Percentiles rank a stretch among this genome's conserved stretches.
phyloP scores from a whole-genome alignment of 371 early-diverging fungal genomes.

The Zychaea mexicana region DNA sequence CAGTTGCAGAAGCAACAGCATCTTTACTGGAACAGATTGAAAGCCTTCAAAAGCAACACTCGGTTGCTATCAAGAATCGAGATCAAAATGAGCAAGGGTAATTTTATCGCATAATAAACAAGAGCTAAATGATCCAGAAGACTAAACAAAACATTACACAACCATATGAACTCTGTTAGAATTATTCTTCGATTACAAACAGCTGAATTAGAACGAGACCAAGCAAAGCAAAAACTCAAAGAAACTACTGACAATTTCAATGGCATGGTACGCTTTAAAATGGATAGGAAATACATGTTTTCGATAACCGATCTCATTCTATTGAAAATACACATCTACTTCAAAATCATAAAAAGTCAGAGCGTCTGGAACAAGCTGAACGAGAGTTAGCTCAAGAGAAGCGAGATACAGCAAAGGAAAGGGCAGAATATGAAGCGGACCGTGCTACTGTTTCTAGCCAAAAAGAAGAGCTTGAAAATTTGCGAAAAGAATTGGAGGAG shows the following conservation, averaged over 20 bases:
- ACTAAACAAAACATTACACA: background rate
- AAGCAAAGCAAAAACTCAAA: slow-evolving; percentile 27
- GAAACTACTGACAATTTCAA: slow-evolving; percentile 24
- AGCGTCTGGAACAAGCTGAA: slow-evolving; percentile 23
- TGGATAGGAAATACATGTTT: background rate
- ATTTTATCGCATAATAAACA: too few relatives aligned
- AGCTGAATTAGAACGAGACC: slow-evolving; percentile 45
- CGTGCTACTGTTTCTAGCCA: slow-evolving; percentile 20
- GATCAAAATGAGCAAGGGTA: slow-evolving; percentile 67
- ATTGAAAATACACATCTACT: background rate
- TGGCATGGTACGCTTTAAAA: slow-evolving; percentile 18
- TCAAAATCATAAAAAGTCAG: background rate
- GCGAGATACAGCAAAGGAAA: slow-evolving; percentile 24
- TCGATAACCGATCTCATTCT: too few relatives aligned
- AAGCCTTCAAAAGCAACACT: slow-evolving; percentile 66
- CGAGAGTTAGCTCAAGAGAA: slow-evolving; percentile 25
- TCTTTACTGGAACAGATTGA: slow-evolving; percentile 76
- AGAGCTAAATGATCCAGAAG: background rate
- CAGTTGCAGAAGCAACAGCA: slow-evolving; percentile 57
- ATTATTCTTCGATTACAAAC: slow-evolving; percentile 49
- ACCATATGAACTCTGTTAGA: slow-evolving; percentile 15
- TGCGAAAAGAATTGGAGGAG: slow-evolving; percentile 32
- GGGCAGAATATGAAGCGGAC: slow-evolving; percentile 26
- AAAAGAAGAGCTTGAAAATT: slow-evolving; percentile 26
- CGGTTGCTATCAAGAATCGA: slow-evolving; percentile 57